phyloP scores from a whole-genome alignment of 2,329 filamentous ascomycete species.

The Venturia aucupariae region DNA sequence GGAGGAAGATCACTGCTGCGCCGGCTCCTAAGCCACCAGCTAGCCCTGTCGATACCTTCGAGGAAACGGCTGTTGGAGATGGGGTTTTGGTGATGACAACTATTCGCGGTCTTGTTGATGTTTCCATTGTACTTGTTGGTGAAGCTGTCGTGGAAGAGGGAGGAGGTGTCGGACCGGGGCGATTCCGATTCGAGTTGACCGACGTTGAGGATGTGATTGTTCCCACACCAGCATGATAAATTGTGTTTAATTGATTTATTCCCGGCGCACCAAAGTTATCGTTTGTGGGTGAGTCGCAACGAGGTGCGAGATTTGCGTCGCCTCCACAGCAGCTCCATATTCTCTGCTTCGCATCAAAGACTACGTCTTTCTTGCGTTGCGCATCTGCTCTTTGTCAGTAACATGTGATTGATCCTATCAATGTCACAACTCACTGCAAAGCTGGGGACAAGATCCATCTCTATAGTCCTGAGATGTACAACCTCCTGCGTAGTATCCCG shows the following conservation, averaged over 20 bases:
- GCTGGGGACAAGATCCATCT: neutral
- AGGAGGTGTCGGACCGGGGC: neutral
- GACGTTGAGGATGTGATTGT: neutral
- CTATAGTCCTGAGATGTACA: neutral
- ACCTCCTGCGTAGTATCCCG: neutral
- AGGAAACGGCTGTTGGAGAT: neutral
- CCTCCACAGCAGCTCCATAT: slow-evolving; percentile 6
- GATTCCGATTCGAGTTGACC: neutral
- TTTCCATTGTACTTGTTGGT: neutral
- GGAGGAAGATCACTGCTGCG: neutral
- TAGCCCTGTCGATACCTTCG: neutral
- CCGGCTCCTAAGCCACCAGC: neutral
- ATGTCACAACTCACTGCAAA: neutral
- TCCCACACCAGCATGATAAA: neutral
- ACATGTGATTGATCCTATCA: neutral
- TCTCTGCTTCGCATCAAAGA: neutral
- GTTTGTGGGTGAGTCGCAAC: neutral
- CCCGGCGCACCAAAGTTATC: neutral
- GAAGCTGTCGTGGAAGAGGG: neutral
- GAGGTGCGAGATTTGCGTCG: neutral
- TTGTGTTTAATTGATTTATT: neutral
- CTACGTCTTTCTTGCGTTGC: neutral
- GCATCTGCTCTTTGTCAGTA: neutral
- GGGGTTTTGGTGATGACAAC: neutral
- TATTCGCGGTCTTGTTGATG: neutral